Base-by-base conservation (phyloP, 2,329 filamentous ascomycete genomes). In the Elsinoe australis region DNA sequence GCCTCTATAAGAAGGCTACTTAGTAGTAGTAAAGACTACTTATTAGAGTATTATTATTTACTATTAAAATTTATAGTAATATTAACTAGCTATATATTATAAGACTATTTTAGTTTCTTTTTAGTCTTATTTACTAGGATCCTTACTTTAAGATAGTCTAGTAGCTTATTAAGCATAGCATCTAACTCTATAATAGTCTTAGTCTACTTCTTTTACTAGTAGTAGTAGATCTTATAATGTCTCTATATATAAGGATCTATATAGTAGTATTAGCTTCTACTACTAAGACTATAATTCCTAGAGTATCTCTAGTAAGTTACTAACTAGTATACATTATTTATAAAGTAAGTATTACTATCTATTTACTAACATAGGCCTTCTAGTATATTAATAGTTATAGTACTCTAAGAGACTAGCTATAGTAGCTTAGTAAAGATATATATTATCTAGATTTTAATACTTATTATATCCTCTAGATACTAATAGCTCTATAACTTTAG, bases 131-230 rank as follows among this genome's bases (percentile, higher is more conserved):
- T 53, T 22, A 12, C 12, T 18, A 18, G 6, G 33, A 54, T 34
- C 31, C 45, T 4, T 36, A 54, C n/a, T 51, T 33, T 1, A 31
- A 53, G 14, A 17, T 35, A 5, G 22, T 33, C 15, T 55, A 29
- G 33, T 52, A 44, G 26, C 51, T 10, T 55, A 55, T 35, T 21
- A 53, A 39, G 10, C 34, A 8, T 15, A 26, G n/a, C 22, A n/a
- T n/a, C n/a, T n/a, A n/a, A n/a, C n/a, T n/a, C n/a, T n/a, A n/a
- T n/a, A 41, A 50, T 12, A 39, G 52, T 26, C 17, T 29, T 4
- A 26, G 36, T 3, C 51, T 50, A 47, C 36, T 22, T 5, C 9
- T 18, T 6, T 31, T 38, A 34, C 34, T 47, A 5, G 18, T 8
- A 5, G 3, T 49, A 4, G 45, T 21, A n/a, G 21, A 54, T 17